Evolutionary conservation across 768 basidiomycete species (phyloP), one percentile per base, ranked within the genome.

Genomic region (Suillus clintonianus): DNA sequence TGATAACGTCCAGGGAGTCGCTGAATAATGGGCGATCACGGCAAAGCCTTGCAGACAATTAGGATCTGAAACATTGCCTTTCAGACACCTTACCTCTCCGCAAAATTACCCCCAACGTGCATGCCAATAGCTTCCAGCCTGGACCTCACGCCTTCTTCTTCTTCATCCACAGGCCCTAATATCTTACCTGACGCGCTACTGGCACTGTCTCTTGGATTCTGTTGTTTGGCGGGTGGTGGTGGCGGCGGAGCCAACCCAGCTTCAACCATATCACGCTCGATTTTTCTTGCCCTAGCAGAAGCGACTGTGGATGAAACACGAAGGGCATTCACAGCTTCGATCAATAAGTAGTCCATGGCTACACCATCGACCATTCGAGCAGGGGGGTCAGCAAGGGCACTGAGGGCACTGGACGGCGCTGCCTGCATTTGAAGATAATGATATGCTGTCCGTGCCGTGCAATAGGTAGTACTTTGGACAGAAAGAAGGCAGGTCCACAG

Each of bases 1-100:
- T 97, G 79, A 98, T 89, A 11, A 86, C 89, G 65, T 98, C 96
- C 8, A 98, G 82, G 0, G 94, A 91, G 72, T 96, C 91, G 0
- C 86, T 76, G 62, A 97, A 92, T 60, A 92, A 82, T 37, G 86
- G 80, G 68, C 89, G 82, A 65, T 93, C 89, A 41, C 89, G 84
- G 72, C 90, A 90, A 63, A 97, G 74, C 66, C 95, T 97, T 69
- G 9, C 32, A 32, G 34, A 37, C 15, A 63, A 37, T 60, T 32
- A 60, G 36, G n/a, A 57, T 41, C 17, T 10, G 24, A 19, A 30
- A 48, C 1, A 41, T 22, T 30, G 9, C 27, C 1, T 22, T n/a
- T 37, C 36, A 11, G 15, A 47, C 51, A 50, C 78, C 83, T 64
- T 66, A 95, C 95, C 90, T 82, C 81, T 97, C 95, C 1, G 89